phyloP scores from a whole-genome alignment of 371 early-diverging fungal genomes.

The Dichotomocladium elegans region DNA sequence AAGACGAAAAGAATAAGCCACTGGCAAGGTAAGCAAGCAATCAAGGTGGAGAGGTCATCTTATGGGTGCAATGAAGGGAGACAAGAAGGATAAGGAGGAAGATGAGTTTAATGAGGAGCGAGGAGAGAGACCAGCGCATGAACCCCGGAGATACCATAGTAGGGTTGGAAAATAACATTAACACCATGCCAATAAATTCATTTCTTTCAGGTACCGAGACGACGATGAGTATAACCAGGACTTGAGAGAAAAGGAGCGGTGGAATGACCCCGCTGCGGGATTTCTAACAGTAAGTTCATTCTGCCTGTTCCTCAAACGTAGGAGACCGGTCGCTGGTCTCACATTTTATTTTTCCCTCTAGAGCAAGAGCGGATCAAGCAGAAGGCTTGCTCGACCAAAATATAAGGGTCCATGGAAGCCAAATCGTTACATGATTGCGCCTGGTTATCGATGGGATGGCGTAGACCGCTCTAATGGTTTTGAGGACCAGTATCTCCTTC shows the following conservation, averaged over 20 bases:
- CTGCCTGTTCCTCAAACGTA: too few species aligned
- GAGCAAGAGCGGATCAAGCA: background rate
- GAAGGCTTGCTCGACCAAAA: background rate
- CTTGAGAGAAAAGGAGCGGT: slow-evolving; percentile 52
- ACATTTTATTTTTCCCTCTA: background rate
- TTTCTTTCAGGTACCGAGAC: slow-evolving; percentile 65
- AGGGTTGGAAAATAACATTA: too few species aligned
- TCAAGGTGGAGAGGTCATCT: too few species aligned
- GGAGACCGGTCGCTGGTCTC: too few species aligned
- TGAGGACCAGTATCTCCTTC: slow-evolving; percentile 61
- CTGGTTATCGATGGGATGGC: slow-evolving; percentile 93
- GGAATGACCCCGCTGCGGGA: slow-evolving; percentile 69
- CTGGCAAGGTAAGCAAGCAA: slow-evolving; percentile 48
- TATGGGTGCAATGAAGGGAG: too few species aligned
- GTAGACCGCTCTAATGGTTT: slow-evolving; percentile 88
- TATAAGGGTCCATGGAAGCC: slow-evolving; percentile 62
- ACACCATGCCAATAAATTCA: too few species aligned
- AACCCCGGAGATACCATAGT: too few species aligned
- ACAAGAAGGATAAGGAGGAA: too few species aligned
- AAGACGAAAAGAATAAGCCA: slow-evolving; percentile 58
- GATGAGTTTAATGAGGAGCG: too few species aligned
- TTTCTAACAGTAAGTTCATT: slow-evolving; percentile 51
- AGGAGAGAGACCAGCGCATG: too few species aligned
- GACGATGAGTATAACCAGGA: slow-evolving; percentile 62
- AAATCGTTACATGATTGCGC: slow-evolving; percentile 79